A percentile compares a stretch with the other conserved stretches of the same genome.
Evolutionary conservation across 83 land plant genomes (phyloP).

Genomic region (Thuja plicata): DNA sequence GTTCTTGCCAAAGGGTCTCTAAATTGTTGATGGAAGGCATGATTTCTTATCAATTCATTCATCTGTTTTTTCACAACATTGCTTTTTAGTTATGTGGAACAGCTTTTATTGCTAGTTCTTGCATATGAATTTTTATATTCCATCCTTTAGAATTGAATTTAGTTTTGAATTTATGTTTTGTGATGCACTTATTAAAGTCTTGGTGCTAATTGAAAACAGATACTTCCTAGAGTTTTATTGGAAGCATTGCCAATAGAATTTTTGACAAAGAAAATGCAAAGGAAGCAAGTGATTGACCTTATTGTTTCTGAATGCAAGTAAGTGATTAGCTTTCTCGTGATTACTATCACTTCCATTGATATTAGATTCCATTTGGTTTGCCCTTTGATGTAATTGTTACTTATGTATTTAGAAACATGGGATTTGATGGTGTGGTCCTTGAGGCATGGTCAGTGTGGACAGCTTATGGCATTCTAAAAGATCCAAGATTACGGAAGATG

Average conservation of each 20-base stretch:
- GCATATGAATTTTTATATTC: background rate
- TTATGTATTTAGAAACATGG: conserved; percentile 62
- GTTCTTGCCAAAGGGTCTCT: background rate
- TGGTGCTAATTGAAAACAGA: conserved; percentile 34
- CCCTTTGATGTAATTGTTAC: background rate
- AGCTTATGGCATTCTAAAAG: conserved; percentile 70
- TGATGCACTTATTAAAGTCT: conserved; percentile 12
- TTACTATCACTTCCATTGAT: background rate
- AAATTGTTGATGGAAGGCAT: background rate
- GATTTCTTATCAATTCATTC: background rate
- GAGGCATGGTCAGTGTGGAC: conserved; percentile 98
- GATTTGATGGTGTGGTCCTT: conserved; percentile 90
- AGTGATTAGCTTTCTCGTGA: conserved; percentile 8
- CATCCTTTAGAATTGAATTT: background rate
- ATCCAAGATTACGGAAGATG: conserved; percentile 68
- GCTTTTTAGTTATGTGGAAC: conserved; percentile 4
- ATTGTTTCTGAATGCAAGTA: conserved; percentile 89
- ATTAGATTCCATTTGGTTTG: too few species aligned
- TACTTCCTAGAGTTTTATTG: conserved; percentile 83
- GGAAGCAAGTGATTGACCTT: conserved; percentile 59
- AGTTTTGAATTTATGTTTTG: conserved; percentile 13
- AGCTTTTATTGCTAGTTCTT: conserved; percentile 1
- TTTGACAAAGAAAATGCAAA: conserved; percentile 54
- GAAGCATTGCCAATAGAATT: conserved; percentile 72
- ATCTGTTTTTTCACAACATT: background rate